Evolutionary conservation across 2,329 filamentous ascomycete species (phyloP), one percentile per base, ranked within the genome.

Genomic region (Scedosporium minutisporum): DNA sequence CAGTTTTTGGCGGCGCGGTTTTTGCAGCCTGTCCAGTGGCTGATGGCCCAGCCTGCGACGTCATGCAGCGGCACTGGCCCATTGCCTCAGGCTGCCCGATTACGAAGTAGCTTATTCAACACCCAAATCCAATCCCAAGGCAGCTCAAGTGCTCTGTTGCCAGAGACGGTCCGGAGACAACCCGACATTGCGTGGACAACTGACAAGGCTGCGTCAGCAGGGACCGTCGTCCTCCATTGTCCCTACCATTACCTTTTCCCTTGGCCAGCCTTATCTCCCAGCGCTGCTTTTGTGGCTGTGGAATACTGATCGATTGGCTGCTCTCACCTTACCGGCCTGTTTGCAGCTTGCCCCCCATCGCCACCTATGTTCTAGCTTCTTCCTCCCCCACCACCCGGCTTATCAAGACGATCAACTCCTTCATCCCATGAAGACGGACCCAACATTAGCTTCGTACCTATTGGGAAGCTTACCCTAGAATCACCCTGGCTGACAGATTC

Each of bases 191-290:
- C 44, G 59, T 41, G 59, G 44, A 61, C 44, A 38, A 38, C 59
- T 25, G 18, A 61, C 44, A 33, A 51, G 44, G 59, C 42, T 61
- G 18, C 59, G 59, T 61, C 44, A 61, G 44, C 44, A 53, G 10
- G 33, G 16, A 61, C 14, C 51, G 23, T 25, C 18, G 21, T 55
- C 51, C 21, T 21, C 59, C 42, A n/a, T 38, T 51, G 25, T 29
- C 25, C 21, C 58, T 25, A 42, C 41, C 58, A 29, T 25, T 44
- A 61, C 23, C 16, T 25, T 33, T 27, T 14, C 21, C 18, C 18
- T 53, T 16, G 59, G 44, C 59, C 42, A 51, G 59, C 44, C 46
- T 61, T 33, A 33, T 61, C 44, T 25, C 23, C n/a, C 42, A 29
- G 44, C 3, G 44, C 59, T 18, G 27, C 27, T 21, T 25, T 16